Percentiles rank a stretch among this genome's conserved stretches.
phyloP scores from a whole-genome alignment of 2,329 filamentous ascomycete genomes.

The Nakataea oryzae region DNA sequence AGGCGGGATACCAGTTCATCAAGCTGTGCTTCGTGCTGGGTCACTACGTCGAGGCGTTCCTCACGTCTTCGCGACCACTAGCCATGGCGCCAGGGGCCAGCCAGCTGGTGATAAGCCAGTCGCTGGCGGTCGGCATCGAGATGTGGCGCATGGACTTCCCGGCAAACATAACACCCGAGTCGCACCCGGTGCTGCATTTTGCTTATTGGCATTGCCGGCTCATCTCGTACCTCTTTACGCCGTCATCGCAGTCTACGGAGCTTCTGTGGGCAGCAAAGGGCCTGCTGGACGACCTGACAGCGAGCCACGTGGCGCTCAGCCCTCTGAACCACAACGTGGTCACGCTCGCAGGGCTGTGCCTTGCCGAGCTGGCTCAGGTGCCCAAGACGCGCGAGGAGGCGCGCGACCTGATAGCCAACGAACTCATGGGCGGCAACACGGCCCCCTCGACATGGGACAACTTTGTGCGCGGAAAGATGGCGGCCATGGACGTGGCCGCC shows the following conservation, averaged over 20 bases:
- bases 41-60: conserved; percentile 27
- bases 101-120: conserved; percentile 16
- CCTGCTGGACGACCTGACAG: conserved; percentile 46
- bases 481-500: conserved; percentile 20
- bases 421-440: conserved; percentile 42
- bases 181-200: conserved; percentile 49
- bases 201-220: conserved; percentile 62
- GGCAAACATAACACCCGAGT: conserved; percentile 36
- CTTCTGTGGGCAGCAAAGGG: conserved; percentile 51
- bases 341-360: conserved; percentile 40
- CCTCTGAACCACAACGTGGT: conserved; percentile 60
- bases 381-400: conserved; percentile 41
- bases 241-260: conserved; percentile 42
- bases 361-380: conserved; percentile 1
- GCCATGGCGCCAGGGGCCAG: background rate
- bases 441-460: conserved; percentile 46
- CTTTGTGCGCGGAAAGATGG: conserved; percentile 40
- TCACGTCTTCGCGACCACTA: background rate
- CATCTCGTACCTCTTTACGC: conserved; percentile 49
- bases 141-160: conserved; percentile 57
- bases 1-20: conserved; percentile 52
- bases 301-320: conserved; percentile 32
- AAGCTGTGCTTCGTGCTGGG: conserved; percentile 25
- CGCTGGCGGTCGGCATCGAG: conserved; percentile 49
- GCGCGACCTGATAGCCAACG: conserved; percentile 39